phyloP scores from a whole-genome alignment of 805 yeast genomes.

The Zygoascus bituminiphila region DNA sequence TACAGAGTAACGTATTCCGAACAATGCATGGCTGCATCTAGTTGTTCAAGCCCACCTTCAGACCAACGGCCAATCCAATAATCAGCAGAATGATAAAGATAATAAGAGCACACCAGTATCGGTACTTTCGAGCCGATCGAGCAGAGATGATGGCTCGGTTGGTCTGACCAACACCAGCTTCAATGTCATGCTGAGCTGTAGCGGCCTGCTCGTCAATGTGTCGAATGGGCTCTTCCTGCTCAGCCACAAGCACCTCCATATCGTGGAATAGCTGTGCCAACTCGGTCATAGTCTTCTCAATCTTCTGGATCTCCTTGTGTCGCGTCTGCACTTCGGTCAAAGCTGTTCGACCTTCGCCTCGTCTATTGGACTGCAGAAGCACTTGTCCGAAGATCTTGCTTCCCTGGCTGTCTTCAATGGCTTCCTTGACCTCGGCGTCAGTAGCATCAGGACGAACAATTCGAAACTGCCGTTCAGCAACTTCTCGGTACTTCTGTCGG shows the following conservation, averaged over 20 bases:
- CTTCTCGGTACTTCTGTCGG: slow-evolving; percentile 73
- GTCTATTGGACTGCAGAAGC: slow-evolving; percentile 30
- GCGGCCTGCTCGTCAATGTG: slow-evolving; percentile 74
- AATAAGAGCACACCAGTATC: slow-evolving; percentile 73
- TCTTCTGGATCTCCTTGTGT: slow-evolving; percentile 88
- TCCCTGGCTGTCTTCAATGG: slow-evolving; percentile 70
- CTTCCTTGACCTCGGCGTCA: slow-evolving; percentile 74
- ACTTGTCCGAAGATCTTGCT: slow-evolving; percentile 95
- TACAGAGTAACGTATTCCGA: not conserved
- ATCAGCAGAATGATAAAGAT: slow-evolving; percentile 22
- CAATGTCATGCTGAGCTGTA: slow-evolving; percentile 82
- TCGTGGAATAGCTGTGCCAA: slow-evolving; percentile 90
- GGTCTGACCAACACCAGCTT: slow-evolving; percentile 91
- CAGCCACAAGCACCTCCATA: slow-evolving; percentile 92
- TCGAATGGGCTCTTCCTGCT: slow-evolving; percentile 83
- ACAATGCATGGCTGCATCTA: not conserved
- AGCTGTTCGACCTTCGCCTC: slow-evolving; percentile 82
- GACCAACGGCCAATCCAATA: slow-evolving; percentile 23
- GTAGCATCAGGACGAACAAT: slow-evolving; percentile 51
- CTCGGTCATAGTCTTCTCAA: slow-evolving; percentile 93
- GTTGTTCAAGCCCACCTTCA: slow-evolving; percentile 7
- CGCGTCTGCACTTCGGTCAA: slow-evolving; percentile 92
- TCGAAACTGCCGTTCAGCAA: slow-evolving; percentile 87
- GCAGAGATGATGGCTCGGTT: slow-evolving; percentile 84
- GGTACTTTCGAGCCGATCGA: slow-evolving; percentile 82